Percentiles rank a stretch among this genome's conserved stretches.
Conservation (phyloP, 352 stramenopile species). For the Phytophthora quininea region DNA sequence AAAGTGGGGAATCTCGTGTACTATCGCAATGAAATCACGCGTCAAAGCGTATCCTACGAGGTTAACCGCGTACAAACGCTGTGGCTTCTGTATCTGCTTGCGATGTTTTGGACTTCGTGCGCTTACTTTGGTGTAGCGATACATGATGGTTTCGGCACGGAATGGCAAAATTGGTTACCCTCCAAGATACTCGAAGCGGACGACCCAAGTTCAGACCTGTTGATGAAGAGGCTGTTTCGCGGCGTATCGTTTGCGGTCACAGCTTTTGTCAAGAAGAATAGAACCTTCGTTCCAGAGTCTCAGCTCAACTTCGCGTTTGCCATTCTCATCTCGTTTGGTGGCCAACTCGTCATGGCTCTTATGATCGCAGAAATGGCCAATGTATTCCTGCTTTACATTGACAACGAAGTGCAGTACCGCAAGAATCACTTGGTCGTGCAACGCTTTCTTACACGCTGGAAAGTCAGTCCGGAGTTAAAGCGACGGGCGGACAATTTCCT, state of each 20-base stretch:
- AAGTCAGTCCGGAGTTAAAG: conserved; percentile 46
- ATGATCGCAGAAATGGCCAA: conserved; percentile 81
- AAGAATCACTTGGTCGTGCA: conserved; percentile 73
- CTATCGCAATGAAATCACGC: conserved; percentile 71
- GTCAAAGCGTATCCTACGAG: conserved; percentile 62
- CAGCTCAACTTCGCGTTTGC: conserved; percentile 57
- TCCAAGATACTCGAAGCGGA: conserved; percentile 31
- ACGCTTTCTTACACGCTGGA: conserved; percentile 47
- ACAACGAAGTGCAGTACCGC: conserved; percentile 73
- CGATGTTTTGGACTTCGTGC: conserved; percentile 72
- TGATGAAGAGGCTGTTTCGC: conserved; percentile 52
- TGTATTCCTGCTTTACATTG: conserved; percentile 62
- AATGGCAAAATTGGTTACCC: conserved; percentile 66
- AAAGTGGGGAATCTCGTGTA: conserved; percentile 62
- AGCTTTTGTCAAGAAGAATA: conserved; percentile 66
- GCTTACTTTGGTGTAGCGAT: conserved; percentile 69
- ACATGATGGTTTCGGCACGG: conserved; percentile 51
- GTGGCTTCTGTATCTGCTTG: conserved; percentile 59
- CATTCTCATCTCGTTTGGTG: conserved; percentile 56
- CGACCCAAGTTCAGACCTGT: conserved; percentile 32
- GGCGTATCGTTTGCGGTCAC: conserved; percentile 59
- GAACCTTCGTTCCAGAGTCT: conserved; percentile 49
- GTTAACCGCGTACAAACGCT: conserved; percentile 58
- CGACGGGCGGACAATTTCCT: conserved; percentile 50
- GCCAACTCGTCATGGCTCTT: conserved; percentile 72